phyloP scores from a whole-genome alignment of 192 early-diverging fungal genomes.

The Geranomyces michiganensis region DNA sequence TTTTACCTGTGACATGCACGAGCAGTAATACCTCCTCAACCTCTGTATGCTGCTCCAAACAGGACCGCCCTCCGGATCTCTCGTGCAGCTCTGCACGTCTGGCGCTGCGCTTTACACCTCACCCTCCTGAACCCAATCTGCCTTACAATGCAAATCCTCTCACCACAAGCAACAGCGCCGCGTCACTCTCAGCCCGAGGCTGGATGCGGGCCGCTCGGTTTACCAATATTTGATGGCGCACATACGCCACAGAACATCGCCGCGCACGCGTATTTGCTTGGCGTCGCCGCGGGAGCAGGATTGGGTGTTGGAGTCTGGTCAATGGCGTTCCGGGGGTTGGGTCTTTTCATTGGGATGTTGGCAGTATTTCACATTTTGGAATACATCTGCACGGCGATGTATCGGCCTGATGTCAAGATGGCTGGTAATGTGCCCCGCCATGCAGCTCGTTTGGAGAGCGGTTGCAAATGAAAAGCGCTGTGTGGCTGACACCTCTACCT shows the following conservation, averaged over 20 bases:
- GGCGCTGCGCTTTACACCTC: constrained; percentile 1
- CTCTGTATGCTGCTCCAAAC: no score
- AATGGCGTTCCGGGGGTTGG: constrained; percentile 54
- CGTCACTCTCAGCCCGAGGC: neutral
- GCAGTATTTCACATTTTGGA: constrained; percentile 84
- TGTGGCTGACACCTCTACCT: no score
- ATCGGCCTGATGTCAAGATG: constrained; percentile 68
- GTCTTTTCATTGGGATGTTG: constrained; percentile 68
- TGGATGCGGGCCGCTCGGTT: constrained; percentile 15
- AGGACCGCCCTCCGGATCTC: neutral
- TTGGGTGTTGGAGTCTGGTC: neutral
- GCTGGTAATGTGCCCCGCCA: constrained; percentile 66
- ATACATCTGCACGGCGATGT: constrained; percentile 84
- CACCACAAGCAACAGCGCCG: neutral
- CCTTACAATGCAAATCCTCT: neutral
- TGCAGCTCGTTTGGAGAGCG: neutral
- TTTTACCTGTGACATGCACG: no score
- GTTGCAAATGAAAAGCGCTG: neutral
- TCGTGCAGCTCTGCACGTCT: constrained; percentile 10
- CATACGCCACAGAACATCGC: constrained; percentile 85
- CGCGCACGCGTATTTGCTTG: constrained; percentile 71
- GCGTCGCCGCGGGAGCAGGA: constrained; percentile 66
- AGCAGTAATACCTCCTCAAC: no score
- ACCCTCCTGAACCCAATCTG: constrained; percentile 22
- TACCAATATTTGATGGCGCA: constrained; percentile 60